Evolutionary conservation across 768 basidiomycete species (phyloP).

Genomic region (Panellus pusillus): DNA sequence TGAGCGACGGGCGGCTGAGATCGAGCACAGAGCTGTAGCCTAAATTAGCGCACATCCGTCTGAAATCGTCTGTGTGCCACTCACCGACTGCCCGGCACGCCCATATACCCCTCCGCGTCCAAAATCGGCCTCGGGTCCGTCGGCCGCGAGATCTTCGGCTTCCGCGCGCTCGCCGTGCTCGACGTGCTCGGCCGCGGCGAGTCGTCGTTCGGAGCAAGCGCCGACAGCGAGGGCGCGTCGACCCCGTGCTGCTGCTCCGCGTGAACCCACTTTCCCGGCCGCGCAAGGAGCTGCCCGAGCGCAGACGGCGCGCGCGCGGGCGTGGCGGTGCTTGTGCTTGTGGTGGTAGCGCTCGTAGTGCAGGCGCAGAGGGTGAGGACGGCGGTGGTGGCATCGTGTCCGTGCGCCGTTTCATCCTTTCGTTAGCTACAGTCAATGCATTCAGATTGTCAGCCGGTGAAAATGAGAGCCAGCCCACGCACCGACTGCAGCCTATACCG

Average conservation of each 20-base stretch:
- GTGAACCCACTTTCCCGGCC: constrained; percentile 55
- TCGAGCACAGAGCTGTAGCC: constrained; percentile 19
- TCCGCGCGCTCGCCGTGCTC: constrained; percentile 34
- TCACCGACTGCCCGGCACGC: constrained; percentile 53
- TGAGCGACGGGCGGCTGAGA: constrained; percentile 17
- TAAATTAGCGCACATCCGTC: too few relatives aligned
- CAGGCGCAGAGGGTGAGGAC: not conserved
- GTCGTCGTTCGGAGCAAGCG: not conserved
- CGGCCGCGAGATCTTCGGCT: constrained; percentile 82
- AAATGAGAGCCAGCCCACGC: too few relatives aligned
- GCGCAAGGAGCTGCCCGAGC: constrained; percentile 45
- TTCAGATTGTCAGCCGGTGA: too few relatives aligned
- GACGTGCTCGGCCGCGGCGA: constrained; percentile 16
- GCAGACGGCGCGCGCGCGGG: constrained; percentile 6
- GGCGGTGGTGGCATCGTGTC: too few relatives aligned
- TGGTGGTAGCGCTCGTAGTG: constrained; percentile 7
- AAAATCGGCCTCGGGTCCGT: constrained; percentile 80
- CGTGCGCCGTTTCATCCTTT: too few relatives aligned
- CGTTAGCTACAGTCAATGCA: too few relatives aligned
- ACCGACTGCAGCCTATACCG: too few relatives aligned
- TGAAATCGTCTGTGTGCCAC: not conserved
- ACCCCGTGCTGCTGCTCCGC: constrained; percentile 27
- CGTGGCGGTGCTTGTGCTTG: constrained; percentile 10
- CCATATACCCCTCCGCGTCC: constrained; percentile 46
- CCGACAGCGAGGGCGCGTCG: not conserved